phyloP scores from a whole-genome alignment of 2,329 filamentous ascomycete genomes.

The Phialocephala sp. region DNA sequence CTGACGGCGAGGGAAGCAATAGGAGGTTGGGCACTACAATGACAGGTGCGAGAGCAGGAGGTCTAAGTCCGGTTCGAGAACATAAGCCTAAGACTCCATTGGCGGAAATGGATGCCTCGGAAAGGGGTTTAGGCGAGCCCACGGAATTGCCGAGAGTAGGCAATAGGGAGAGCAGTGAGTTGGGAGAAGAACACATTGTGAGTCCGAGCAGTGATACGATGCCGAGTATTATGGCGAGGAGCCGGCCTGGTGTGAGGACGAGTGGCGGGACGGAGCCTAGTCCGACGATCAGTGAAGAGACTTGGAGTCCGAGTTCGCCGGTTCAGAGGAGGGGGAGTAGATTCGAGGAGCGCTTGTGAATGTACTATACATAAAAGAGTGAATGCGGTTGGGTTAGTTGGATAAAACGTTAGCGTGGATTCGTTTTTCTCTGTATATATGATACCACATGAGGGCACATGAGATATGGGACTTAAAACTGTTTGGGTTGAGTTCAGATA shows the following conservation, averaged over 20 bases:
- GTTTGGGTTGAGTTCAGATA: background rate
- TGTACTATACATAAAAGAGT: background rate
- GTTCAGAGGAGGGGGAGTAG: slow-evolving; percentile 30
- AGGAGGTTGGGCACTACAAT: background rate
- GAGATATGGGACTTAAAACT: background rate
- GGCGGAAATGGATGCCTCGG: slow-evolving; percentile 24
- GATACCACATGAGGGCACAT: background rate
- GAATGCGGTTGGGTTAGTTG: background rate
- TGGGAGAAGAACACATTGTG: slow-evolving; percentile 20
- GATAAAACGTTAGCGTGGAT: background rate
- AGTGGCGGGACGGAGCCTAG: slow-evolving; percentile 12
- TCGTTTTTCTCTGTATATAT: background rate
- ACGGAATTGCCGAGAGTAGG: background rate
- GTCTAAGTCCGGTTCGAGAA: slow-evolving; percentile 18
- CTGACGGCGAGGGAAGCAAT: background rate
- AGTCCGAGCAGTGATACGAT: slow-evolving; percentile 37
- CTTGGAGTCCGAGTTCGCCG: slow-evolving; percentile 26
- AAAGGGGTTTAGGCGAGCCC: slow-evolving; percentile 24
- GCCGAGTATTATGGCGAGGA: slow-evolving; percentile 33
- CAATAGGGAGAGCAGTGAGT: background rate
- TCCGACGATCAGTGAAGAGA: slow-evolving; percentile 24
- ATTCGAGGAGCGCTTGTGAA: slow-evolving; percentile 29
- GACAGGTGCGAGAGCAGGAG: background rate
- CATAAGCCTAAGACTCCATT: slow-evolving; percentile 20
- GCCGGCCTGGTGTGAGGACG: slow-evolving; percentile 12